Evolutionary conservation across 129 eudicot species (phyloP), one percentile per base, ranked within the genome.

Genomic region (Ambrosia artemisiifolia): DNA sequence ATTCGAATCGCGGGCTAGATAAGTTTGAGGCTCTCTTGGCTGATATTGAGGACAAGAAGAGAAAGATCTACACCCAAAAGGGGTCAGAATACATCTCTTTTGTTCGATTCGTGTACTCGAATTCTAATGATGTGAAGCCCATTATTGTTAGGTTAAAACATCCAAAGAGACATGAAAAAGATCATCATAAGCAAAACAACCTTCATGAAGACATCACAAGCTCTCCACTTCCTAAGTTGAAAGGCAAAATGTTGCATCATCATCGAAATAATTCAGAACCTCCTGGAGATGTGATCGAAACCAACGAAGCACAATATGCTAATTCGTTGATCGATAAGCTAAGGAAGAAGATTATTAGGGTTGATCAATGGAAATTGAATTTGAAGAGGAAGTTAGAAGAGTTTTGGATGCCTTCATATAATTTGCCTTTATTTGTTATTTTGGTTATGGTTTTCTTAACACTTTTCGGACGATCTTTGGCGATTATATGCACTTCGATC

Each of bases 401-500:
- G 32, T 57, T 78, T 76, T 79, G 78, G 75, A 33, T 47, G 82
- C 93, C 93, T 62, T 65, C 75, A 24, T 87, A 84, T 71, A 84
- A 84, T 12, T 64, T 84, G 68, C 80, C 83, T 11, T 56, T 77
- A 38, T 67, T 84, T 71, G 68, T 84, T 46, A 68, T 87, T 30
- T 11, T 84, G 54, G 86, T 87, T 0, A 17, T 87, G 81, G 35
- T 84, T 55, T 79, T 82, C 65, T 77, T 87, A 74, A 79, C 87
- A 16, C 5, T 84, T 49, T 84, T 81, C 7, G 93, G 93, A 17
- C 68, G 81, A 38, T 82, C 87, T 13, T 82, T 84, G 42, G 93
- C 87, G 11, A 79, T 87, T 13, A 46, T 87, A 30, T 84, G 87
- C 63, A 75, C 85, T 24, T 87, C 84, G 11, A 70, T 87, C 9